These are phyloP conservation scores for Purpureocillium takamizusanense DNA, from an alignment of 2,329 filamentous ascomycete species.

Conservation along the genomic window DNA sequence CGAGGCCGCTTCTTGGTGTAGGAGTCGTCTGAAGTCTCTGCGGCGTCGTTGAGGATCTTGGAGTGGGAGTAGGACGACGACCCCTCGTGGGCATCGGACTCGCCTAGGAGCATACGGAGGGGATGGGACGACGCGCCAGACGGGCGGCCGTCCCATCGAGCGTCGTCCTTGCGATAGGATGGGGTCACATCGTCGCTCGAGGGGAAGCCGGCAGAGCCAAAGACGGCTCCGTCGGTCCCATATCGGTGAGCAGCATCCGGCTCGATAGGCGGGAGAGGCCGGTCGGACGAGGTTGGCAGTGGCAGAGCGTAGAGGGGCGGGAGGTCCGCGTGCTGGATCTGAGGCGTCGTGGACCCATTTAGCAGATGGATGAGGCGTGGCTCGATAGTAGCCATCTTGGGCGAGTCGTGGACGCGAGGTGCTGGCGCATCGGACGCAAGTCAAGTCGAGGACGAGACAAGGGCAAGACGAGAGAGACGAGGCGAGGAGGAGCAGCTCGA, in stretches of 20 bases:
- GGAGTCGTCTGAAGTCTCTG: slow-evolving; percentile 33
- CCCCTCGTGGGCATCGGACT: slow-evolving; percentile 26
- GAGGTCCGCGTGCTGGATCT: slow-evolving; percentile 40
- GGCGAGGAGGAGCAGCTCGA: too few relatives aligned
- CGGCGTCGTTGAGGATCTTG: slow-evolving; percentile 36
- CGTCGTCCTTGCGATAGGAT: slow-evolving; percentile 13
- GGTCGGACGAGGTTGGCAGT: slow-evolving; percentile 32
- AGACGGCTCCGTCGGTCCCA: slow-evolving; percentile 9
- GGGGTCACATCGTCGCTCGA: slow-evolving; percentile 10
- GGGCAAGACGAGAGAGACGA: too few relatives aligned
- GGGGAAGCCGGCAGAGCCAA: slow-evolving; percentile 5
- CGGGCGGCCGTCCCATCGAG: slow-evolving; percentile 13
- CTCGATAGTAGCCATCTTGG: slow-evolving; percentile 57
- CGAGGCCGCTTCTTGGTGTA: slow-evolving; percentile 47
- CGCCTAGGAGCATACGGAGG: slow-evolving; percentile 30
- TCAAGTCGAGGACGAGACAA: slow-evolving; percentile 3
- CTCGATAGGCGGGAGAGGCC: slow-evolving; percentile 43
- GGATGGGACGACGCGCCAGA: slow-evolving; percentile 20
- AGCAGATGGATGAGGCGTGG: slow-evolving; percentile 57
- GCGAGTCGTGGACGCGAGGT: slow-evolving; percentile 9
- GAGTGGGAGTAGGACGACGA: slow-evolving; percentile 29
- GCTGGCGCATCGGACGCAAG: slow-evolving; percentile 18
- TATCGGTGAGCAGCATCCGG: slow-evolving; percentile 32
- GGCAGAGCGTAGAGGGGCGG: slow-evolving; percentile 42
- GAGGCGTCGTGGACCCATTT: slow-evolving; percentile 45